Evolutionary conservation across 768 basidiomycete species (phyloP), one percentile per base, ranked within the genome.

Genomic region (Sarcodon aspratus): DNA sequence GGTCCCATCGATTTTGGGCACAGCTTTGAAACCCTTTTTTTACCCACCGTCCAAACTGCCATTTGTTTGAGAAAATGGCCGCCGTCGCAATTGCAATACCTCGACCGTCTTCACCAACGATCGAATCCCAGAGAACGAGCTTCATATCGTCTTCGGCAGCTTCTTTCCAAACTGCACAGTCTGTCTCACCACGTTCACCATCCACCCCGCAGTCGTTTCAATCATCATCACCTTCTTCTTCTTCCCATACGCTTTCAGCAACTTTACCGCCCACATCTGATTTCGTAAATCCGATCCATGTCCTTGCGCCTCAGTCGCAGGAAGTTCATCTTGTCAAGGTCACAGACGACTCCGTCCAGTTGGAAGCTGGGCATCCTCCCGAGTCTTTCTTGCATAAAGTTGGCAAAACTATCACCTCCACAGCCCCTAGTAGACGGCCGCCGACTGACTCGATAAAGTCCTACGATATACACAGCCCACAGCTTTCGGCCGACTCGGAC

Each of bases 261-360:
- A 37, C 49, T 9, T 32, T 36, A 35, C 50, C 54, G 3, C 45
- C 50, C 18, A 50, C 54, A 17, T 33, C 40, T 21, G 55, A 52
- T 40, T 45, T 54, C 7, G 55, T 60, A n/a, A 70, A 69, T 33
- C 63, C 69, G 9, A 48, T 66, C 27, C 68, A 66, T 44, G 52
- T 56, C 11, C 57, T 66, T 33, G 58, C 59, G 0, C 63, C 55
- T n/a, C 59, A 57, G 18, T 49, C 70, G 12, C 72, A 76, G 54
- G 75, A 78, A 52, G 60, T 78, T 12, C 78, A 77, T 54, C 68
- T 80, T 46, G 61, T 79, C 48, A 74, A 74, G 57, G 72, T 80
- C 45, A 72, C 75, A 6, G 64, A 67, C 32, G 75, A 80, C 57
- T 57, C 59, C 10, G 67, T 76, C 49, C 60, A 69, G 50, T 57